Evolutionary conservation across 2,329 filamentous ascomycete species (phyloP), one percentile per base, ranked within the genome.

Genomic region (Furcasterigmium furcatum): DNA sequence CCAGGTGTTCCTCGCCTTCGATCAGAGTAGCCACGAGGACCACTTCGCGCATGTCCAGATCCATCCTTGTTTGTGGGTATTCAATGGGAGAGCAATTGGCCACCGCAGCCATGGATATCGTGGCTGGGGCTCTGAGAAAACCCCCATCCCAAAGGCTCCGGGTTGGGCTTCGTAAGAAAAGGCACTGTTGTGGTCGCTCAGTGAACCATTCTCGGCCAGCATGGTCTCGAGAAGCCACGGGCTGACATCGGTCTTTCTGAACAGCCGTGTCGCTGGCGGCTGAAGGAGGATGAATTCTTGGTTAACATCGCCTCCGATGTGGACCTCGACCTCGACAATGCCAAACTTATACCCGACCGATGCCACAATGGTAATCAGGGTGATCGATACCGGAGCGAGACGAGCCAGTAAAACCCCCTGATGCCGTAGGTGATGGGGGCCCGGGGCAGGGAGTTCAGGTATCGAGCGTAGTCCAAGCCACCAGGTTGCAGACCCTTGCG

Each of bases 381-480:
- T 13, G 8, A 29, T 9, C 25, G 13, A 29, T 29, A 29, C 13
- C 25, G 25, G 13, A 29, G 8, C 8, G 25, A 9, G 8, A 29
- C 8, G 13, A 29, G 13, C 13, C 25, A 8, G 8, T 8, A 9
- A 29, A 29, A 29, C 8, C 25, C 25, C 13, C 25, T 8, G 25
- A 29, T 8, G 25, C 25, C 25, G 13, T 29, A 29, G 13, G 13
- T 9, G 25, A 29, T 13, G 13, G 25, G 25, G 25, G 25, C 25
- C 25, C 13, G 25, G 25, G 25, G 25, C 25, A 9, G 25, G 8
- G 25, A 29, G 25, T 29, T 29, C 13, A 29, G 25, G 25, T 29
- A 29, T 38, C 20, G 43, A 14, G 21, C 40, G 19, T 52, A 47
- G 30, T 52, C 45, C 4, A 50, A 45, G 7, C 50, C 47, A 4